Conservation (phyloP, 371 early-diverging fungal species). For the Mortierella sp. region DNA sequence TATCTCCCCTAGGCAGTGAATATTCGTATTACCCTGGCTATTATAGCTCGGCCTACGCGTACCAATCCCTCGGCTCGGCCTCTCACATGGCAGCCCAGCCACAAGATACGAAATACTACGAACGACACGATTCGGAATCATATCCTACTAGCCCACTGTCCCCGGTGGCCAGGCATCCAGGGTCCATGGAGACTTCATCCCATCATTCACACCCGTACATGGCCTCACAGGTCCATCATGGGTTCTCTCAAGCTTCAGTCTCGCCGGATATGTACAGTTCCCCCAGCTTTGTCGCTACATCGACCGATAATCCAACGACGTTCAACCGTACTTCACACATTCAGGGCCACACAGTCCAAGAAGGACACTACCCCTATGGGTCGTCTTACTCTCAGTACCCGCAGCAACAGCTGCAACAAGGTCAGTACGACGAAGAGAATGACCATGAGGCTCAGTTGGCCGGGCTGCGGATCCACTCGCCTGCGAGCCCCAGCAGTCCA, state of each 20-base stretch:
- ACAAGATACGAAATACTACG: conserved; percentile 31
- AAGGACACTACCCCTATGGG: conserved; percentile 10
- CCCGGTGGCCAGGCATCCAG: conserved; percentile 22
- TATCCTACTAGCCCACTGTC: conserved; percentile 50
- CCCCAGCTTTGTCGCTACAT: conserved; percentile 37
- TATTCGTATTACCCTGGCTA: conserved; percentile 42
- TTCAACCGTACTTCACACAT: conserved; percentile 23
- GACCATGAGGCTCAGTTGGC: conserved; percentile 52
- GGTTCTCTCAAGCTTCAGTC: conserved; percentile 21
- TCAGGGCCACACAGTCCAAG: conserved; percentile 7
- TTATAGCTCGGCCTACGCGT: conserved; percentile 39
- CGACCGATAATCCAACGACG: conserved; percentile 18
- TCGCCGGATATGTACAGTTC: conserved; percentile 52
- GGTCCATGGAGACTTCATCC: background rate
- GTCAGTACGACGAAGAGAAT: conserved; percentile 27
- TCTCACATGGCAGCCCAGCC: conserved; percentile 44
- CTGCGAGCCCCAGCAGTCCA: conserved; percentile 25
- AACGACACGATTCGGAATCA: conserved; percentile 33
- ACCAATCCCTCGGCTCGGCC: conserved; percentile 46
- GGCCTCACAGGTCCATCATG: no score
- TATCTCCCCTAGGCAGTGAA: conserved; percentile 29
- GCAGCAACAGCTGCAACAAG: conserved; percentile 19
- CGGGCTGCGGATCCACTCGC: conserved; percentile 51
- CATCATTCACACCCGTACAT: no score
- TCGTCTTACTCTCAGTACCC: conserved; percentile 13